phyloP scores from a whole-genome alignment of 2,329 filamentous ascomycete species.

The Arthroderma uncinatum region DNA sequence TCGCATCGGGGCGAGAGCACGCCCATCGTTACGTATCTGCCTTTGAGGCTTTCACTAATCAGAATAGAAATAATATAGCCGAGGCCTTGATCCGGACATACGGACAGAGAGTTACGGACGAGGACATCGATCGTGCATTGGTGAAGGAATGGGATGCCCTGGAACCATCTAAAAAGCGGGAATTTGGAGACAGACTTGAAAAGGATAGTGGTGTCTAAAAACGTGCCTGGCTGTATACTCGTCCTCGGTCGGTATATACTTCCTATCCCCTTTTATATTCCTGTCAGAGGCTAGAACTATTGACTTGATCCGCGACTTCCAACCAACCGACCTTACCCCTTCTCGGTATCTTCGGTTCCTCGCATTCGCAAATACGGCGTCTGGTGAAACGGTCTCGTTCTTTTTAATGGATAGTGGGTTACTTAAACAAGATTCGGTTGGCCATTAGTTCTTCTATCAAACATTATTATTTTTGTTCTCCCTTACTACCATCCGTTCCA shows the following conservation, averaged over 20 bases:
- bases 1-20: slow-evolving; percentile 5
- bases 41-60: slow-evolving; percentile 17
- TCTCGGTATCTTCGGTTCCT: neutral
- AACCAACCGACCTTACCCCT: neutral
- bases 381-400: neutral
- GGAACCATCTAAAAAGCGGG: slow-evolving; percentile 25
- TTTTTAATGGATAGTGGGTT: neutral
- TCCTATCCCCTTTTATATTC: neutral
- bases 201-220: neutral
- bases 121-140: slow-evolving; percentile 14
- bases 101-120: slow-evolving; percentile 12
- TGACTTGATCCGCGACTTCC: neutral
- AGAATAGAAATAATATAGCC: slow-evolving; percentile 13
- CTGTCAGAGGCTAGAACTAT: neutral
- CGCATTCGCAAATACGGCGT: neutral
- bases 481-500: too few relatives aligned
- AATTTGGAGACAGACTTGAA: slow-evolving; percentile 14
- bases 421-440: too few relatives aligned
- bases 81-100: slow-evolving; percentile 11
- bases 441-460: too few relatives aligned
- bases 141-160: slow-evolving; percentile 14
- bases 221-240: neutral
- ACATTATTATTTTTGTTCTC: too few relatives aligned
- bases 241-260: neutral
- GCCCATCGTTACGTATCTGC: slow-evolving; percentile 14